Evolutionary conservation across 176 grass and related monocot species (phyloP).

Genomic region (Sorghum bicolor): Sorghum_bicolor_NCBIv3 NC_012872.2:64172501-64173000

Average conservation of each 20-base stretch:
- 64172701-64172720: slow-evolving; percentile 22
- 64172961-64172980: slow-evolving; percentile 42
- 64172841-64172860: slow-evolving; percentile 15
- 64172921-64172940: slow-evolving; percentile 30
- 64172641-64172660: slow-evolving; percentile 39
- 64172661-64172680: slow-evolving; percentile 52
- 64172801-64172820: slow-evolving; percentile 41
- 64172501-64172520: slow-evolving; percentile 47
- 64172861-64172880: slow-evolving; percentile 14
- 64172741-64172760: slow-evolving; percentile 30
- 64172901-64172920: slow-evolving; percentile 24
- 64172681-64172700: slow-evolving; percentile 35
- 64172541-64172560: slow-evolving; percentile 34
- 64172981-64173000: slow-evolving; percentile 27
- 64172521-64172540: slow-evolving; percentile 41
- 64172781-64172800: background rate
- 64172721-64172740: slow-evolving; percentile 47
- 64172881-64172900: background rate
- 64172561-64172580: slow-evolving; percentile 28
- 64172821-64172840: slow-evolving; percentile 23
- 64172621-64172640: slow-evolving; percentile 40
- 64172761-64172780: background rate
- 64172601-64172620: slow-evolving; percentile 34
- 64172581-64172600: slow-evolving; percentile 51
- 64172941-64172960: slow-evolving; percentile 42